Evolutionary conservation across 345 rosid genomes (phyloP).

Genomic region (Eutrema japonicum): DNA sequence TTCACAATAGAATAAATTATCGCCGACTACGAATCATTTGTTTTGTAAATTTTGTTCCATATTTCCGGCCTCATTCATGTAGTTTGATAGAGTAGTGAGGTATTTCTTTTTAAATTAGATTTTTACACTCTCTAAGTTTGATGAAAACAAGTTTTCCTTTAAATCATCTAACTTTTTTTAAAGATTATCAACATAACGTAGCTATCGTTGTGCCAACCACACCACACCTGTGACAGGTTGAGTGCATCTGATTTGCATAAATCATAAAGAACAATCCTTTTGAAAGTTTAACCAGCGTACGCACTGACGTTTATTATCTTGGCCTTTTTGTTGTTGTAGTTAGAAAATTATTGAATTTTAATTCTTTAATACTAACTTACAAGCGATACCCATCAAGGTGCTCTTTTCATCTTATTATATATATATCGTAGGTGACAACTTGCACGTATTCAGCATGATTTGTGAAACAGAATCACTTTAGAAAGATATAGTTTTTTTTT

Average conservation of each 20-base stretch:
- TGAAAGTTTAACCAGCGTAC: neutral
- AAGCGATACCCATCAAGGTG: neutral
- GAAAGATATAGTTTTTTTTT: neutral
- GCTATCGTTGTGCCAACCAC: constrained; percentile 12
- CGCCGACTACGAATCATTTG: neutral
- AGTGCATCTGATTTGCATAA: neutral
- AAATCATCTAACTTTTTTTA: neutral
- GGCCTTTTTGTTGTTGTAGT: neutral
- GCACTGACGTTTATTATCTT: neutral
- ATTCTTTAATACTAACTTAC: neutral
- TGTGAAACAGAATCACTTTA: constrained; percentile 13
- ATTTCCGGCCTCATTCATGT: neutral
- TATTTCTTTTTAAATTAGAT: neutral
- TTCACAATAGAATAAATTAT: too few species aligned
- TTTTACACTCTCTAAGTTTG: neutral
- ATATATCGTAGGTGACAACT: constrained; percentile 6
- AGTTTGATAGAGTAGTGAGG: too few species aligned
- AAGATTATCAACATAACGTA: neutral
- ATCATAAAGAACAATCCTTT: neutral
- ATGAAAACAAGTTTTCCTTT: neutral
- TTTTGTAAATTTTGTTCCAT: constrained; percentile 1
- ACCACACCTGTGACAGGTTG: constrained; percentile 13
- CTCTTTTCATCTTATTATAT: neutral
- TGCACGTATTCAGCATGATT: constrained; percentile 17
- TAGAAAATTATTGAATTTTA: constrained; percentile 14